Conservation (phyloP, 495 filamentous ascomycete genomes). For the Hypoxylon lienhwacheense region DNA sequence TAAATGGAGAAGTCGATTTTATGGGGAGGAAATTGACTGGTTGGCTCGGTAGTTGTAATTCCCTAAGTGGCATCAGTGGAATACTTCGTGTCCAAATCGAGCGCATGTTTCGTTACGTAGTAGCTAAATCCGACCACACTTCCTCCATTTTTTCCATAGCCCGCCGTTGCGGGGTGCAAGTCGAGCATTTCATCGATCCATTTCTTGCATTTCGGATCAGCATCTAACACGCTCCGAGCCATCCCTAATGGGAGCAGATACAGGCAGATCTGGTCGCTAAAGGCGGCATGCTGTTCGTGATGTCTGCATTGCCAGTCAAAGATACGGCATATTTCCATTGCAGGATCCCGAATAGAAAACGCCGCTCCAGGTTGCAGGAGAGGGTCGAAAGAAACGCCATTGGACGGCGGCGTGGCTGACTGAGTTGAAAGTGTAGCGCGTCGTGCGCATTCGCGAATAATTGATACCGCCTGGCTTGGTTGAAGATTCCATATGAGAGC, state of each 20-base stretch:
- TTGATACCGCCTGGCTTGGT: conserved; percentile 14
- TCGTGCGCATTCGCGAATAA: conserved; percentile 18
- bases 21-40: neutral
- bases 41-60: neutral
- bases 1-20: no score
- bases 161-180: conserved; percentile 15
- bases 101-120: conserved; percentile 21
- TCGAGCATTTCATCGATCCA: conserved; percentile 32
- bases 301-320: conserved; percentile 31
- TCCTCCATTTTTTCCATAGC: conserved; percentile 23
- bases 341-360: conserved; percentile 28
- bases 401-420: neutral
- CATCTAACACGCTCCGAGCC: conserved; percentile 25
- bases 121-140: conserved; percentile 27
- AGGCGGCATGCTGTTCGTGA: conserved; percentile 15
- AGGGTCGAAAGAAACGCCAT: conserved; percentile 21
- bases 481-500: conserved; percentile 30
- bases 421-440: neutral
- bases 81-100: conserved; percentile 2
- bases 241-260: conserved; percentile 32
- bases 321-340: conserved; percentile 28
- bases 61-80: neutral
- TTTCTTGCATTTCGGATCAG: conserved; percentile 7
- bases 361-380: conserved; percentile 17
- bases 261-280: conserved; percentile 24